Evolutionary conservation across 305 asterid species (phyloP).

Genomic region (Rubia balearica): DNA sequence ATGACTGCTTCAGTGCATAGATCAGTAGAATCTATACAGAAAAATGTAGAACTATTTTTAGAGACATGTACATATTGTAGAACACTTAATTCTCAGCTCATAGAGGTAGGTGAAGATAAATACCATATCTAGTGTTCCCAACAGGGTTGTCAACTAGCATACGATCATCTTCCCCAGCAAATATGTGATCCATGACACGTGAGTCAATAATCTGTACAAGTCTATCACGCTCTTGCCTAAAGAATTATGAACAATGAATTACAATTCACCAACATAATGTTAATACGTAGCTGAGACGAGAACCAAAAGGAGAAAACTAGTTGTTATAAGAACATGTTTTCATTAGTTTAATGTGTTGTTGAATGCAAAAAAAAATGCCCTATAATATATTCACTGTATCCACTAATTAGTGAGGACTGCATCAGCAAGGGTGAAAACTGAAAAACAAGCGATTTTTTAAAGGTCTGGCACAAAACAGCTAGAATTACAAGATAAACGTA

Average conservation of each 20-base stretch:
- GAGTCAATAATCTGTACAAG: conserved; percentile 46
- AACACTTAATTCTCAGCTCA: neutral
- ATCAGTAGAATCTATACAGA: conserved; percentile 41
- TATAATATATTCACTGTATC: neutral
- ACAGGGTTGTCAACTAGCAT: conserved; percentile 23
- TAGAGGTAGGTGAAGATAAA: conserved; percentile 13
- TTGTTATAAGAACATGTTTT: neutral
- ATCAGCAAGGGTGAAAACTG: too few relatives aligned
- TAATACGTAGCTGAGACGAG: neutral
- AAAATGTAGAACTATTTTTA: neutral
- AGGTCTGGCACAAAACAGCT: neutral
- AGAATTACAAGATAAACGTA: neutral
- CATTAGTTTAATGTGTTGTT: neutral
- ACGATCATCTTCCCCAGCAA: conserved; percentile 30
- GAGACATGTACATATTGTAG: neutral
- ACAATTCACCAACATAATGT: conserved; percentile 7
- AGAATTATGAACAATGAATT: conserved; percentile 19
- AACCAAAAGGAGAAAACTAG: neutral
- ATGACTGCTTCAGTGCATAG: conserved; percentile 38
- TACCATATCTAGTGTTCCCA: conserved; percentile 34
- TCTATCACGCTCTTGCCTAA: conserved; percentile 70
- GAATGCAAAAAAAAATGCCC: conserved; percentile 1
- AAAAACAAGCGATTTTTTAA: too few relatives aligned
- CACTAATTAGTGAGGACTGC: neutral
- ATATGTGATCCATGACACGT: conserved; percentile 45